Percentiles rank a stretch among this genome's conserved stretches.
Conservation (phyloP, 495 filamentous ascomycete genomes). For the Trichoderma virens region DNA sequence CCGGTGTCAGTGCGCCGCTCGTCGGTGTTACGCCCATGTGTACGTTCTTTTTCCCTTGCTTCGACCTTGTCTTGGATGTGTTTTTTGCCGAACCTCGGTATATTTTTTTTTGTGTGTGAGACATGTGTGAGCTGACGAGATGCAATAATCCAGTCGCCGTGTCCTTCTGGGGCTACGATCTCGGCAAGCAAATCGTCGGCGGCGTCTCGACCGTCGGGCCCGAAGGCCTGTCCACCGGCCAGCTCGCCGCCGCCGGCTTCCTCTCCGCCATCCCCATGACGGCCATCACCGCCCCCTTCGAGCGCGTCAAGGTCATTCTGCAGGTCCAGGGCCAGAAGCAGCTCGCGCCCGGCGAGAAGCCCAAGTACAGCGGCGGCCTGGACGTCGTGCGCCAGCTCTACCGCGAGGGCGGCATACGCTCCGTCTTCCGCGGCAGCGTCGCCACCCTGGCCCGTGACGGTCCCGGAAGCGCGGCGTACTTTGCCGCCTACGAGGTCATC, state of each 20-base stretch:
- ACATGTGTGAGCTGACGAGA: conserved; percentile 12
- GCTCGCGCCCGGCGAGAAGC: conserved; percentile 80
- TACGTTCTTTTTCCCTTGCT: conserved; percentile 45
- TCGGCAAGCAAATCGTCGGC: conserved; percentile 82
- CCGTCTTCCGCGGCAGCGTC: conserved; percentile 81
- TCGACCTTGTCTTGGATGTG: background rate
- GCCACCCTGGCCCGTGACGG: conserved; percentile 93
- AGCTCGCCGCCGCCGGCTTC: conserved; percentile 89
- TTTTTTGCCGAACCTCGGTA: background rate
- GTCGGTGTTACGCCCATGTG: conserved; percentile 98
- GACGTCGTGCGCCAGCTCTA: conserved; percentile 97
- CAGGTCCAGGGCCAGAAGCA: conserved; percentile 94
- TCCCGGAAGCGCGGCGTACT: conserved; percentile 89
- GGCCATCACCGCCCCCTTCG: conserved; percentile 92
- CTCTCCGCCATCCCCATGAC: conserved; percentile 99
- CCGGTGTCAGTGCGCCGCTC: conserved; percentile 91
- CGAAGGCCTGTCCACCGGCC: conserved; percentile 68
- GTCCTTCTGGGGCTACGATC: conserved; percentile 97
- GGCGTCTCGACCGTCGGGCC: conserved; percentile 55
- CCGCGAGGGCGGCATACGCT: conserved; percentile 79
- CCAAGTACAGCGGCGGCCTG: conserved; percentile 78
- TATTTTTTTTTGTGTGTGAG: background rate
- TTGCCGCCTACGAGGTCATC: conserved; percentile 92
- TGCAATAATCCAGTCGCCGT: conserved; percentile 64
- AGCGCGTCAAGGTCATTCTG: conserved; percentile 96